These are phyloP conservation scores for Trametes sanguinea DNA, from an alignment of 768 basidiomycete genomes.

Conservation along the genomic window DNA sequence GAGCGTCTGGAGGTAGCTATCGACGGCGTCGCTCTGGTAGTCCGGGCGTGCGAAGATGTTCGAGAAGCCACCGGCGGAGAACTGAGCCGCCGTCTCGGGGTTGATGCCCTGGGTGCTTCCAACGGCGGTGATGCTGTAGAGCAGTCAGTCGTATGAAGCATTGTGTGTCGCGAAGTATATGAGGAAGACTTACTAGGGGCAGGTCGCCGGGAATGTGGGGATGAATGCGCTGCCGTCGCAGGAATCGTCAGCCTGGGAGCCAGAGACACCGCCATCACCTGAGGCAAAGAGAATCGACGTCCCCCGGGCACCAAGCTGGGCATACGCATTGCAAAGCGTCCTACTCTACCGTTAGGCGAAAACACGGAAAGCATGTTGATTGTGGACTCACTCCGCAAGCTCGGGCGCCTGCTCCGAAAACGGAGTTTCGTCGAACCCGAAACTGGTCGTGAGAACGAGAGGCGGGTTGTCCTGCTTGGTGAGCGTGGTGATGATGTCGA, in stretches of 20 bases:
- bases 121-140: conserved; percentile 31
- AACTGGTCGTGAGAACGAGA: conserved; percentile 38
- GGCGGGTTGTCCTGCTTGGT: conserved; percentile 29
- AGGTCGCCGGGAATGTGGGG: conserved; percentile 39
- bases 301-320: conserved; percentile 40
- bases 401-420: conserved; percentile 27
- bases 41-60: conserved; percentile 30
- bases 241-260: conserved; percentile 29
- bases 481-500: conserved; percentile 36
- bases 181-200: conserved; percentile 33
- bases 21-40: conserved; percentile 30
- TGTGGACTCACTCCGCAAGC: conserved; percentile 30
- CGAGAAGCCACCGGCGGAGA: conserved; percentile 35
- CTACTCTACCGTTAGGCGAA: conserved; percentile 16
- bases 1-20: conserved; percentile 22
- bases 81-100: conserved; percentile 30
- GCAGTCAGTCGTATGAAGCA: neutral
- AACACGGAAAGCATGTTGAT: neutral
- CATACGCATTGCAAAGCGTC: conserved; percentile 38
- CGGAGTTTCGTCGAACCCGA: conserved; percentile 36
- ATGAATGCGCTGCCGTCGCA: conserved; percentile 45
- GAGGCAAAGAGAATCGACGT: conserved; percentile 40
- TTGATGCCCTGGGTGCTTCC: conserved; percentile 29
- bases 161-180: no score
- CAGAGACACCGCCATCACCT: conserved; percentile 41